Percentiles rank a stretch among this genome's conserved stretches.
Conservation (phyloP, 2,329 filamentous ascomycete genomes). For the Epichloe amarillans region DNA sequence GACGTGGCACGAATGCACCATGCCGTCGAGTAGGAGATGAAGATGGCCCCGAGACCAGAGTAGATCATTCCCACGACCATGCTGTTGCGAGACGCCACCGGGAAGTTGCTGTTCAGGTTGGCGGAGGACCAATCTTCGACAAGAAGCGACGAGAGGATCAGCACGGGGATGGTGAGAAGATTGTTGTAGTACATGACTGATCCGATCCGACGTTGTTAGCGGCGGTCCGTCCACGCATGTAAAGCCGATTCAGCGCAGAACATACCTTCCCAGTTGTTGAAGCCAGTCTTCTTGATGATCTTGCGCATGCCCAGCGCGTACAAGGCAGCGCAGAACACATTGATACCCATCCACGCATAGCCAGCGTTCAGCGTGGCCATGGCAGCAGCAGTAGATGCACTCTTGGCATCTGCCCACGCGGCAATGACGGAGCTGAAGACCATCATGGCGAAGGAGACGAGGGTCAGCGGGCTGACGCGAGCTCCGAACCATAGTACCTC, state of each 20-base stretch:
- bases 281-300: slow-evolving; percentile 98
- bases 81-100: slow-evolving; percentile 58
- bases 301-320: slow-evolving; percentile 93
- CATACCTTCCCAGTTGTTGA: slow-evolving; percentile 98
- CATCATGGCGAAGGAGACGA: slow-evolving; percentile 94
- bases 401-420: slow-evolving; percentile 86
- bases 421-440: slow-evolving; percentile 88
- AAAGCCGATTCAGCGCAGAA: background rate
- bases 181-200: slow-evolving; percentile 99
- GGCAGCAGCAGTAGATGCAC: slow-evolving; percentile 47
- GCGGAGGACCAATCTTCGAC: slow-evolving; percentile 83
- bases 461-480: slow-evolving; percentile 74
- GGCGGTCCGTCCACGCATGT: background rate
- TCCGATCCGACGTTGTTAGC: slow-evolving; percentile 14
- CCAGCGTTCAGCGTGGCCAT: slow-evolving; percentile 86
- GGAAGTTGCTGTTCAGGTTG: slow-evolving; percentile 84
- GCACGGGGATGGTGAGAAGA: slow-evolving; percentile 84
- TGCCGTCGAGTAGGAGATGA: slow-evolving; percentile 97
- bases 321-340: slow-evolving; percentile 85
- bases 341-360: slow-evolving; percentile 96
- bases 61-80: slow-evolving; percentile 84
- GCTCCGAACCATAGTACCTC: slow-evolving; percentile 98
- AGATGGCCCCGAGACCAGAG: slow-evolving; percentile 83
- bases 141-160: slow-evolving; percentile 67
- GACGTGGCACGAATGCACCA: slow-evolving; percentile 98